A percentile compares a stretch with the other conserved stretches of the same genome.
These are phyloP conservation scores for Fusarium coffeatum DNA, from an alignment of 2,329 filamentous ascomycete genomes.

Conservation along the genomic window DNA sequence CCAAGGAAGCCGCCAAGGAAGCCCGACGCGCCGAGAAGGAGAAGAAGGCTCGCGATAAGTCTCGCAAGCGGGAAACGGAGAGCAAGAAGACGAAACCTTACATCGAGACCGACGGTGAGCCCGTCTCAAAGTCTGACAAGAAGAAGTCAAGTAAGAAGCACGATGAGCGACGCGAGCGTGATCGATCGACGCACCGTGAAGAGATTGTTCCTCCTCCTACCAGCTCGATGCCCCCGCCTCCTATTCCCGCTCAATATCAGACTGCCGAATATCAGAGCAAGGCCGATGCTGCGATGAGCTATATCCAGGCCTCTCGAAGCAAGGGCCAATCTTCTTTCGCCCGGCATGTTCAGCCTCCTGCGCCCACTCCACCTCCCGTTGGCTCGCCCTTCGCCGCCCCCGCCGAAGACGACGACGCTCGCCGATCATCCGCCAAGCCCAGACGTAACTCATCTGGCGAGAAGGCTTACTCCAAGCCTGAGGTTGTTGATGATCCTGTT, in stretches of 20 bases:
- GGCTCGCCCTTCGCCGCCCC: conserved; percentile 46
- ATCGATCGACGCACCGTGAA: conserved; percentile 52
- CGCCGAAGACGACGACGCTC: conserved; percentile 50
- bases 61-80: conserved; percentile 52
- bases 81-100: conserved; percentile 54
- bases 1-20: conserved; percentile 51
- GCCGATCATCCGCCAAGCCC: conserved; percentile 50
- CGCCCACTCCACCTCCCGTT: conserved; percentile 53
- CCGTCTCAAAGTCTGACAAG: conserved; percentile 47
- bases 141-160: conserved; percentile 57
- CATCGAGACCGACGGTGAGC: conserved; percentile 51
- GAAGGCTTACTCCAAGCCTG: conserved; percentile 49
- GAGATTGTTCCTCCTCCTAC: conserved; percentile 41
- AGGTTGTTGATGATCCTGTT: conserved; percentile 50
- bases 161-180: conserved; percentile 53
- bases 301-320: conserved; percentile 51
- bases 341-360: conserved; percentile 48
- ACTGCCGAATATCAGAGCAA: conserved; percentile 38
- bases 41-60: conserved; percentile 55
- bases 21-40: conserved; percentile 52
- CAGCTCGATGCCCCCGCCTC: conserved; percentile 36
- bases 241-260: conserved; percentile 40
- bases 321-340: conserved; percentile 43
- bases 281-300: conserved; percentile 36
- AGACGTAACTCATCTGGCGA: conserved; percentile 52